Base-by-base conservation (phyloP, 2,329 filamentous ascomycete species). In the Sordariomycetes sp. region DNA sequence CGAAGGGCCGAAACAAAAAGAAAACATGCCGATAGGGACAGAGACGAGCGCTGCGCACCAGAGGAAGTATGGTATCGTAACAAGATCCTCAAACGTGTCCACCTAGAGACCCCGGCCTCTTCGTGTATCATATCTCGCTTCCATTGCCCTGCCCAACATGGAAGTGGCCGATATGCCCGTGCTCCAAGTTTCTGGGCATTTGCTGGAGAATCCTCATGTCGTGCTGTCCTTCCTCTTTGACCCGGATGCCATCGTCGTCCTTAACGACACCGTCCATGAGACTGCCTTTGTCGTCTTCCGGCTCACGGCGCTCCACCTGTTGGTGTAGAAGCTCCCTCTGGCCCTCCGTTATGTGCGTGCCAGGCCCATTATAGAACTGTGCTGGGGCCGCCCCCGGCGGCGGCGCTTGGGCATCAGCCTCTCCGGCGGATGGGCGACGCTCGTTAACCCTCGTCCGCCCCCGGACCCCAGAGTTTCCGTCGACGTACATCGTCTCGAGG, bases 371-470 rank as follows among this genome's bases (percentile, higher is more conserved):
- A 57, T 55, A 56, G 14, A 46, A 46, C 18, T 46, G 40, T 7
- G 40, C 18, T 8, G 40, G 40, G 18, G 51, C 40, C 54, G 58
- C 50, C 48, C 46, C 34, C 40, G 40, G 20, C 16, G 43, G 24
- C 34, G 22, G 22, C 28, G 35, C 12, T 12, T 60, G 51, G 37
- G 50, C 28, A 4, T 18, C 51, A 32, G 14, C 28, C 35, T 58
- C 20, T 51, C 58, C 32, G n/a, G 20, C 25, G 8, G 20, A n/a
- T 24, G 64, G 59, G 22, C 62, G 61, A 22, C 62, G 62, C 54
- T 63, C 65, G 60, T 69, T 71, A n/a, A 71, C 66, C 60, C 73
- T 76, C 52, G 72, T 72, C n/a, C 76, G 72, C 3, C 76, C 72
- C 32, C 72, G 70, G 5, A 71, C 62, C 16, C 63, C 64, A 53